Evolutionary conservation across 306 rosid genomes (phyloP), one percentile per base, ranked within the genome.

Genomic region (Hippophae rhamnoides): DNA sequence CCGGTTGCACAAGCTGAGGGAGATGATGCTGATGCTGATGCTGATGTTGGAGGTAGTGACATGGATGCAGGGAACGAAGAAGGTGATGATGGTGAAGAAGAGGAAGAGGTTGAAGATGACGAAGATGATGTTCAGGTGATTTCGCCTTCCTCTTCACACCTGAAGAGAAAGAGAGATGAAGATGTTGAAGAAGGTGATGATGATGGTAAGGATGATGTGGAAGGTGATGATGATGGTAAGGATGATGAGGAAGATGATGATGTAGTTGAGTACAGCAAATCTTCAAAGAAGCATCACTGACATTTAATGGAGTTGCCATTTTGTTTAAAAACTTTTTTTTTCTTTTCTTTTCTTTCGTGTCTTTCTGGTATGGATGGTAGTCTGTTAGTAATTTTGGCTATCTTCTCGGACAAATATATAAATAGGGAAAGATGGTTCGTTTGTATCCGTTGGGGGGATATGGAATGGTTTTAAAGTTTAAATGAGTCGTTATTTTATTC

Each of bases 81-180:
- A 12, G 85, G 54, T 42, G 86, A 49, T 41, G 87, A 64, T 2
- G 85, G 69, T 41, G 94, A 82, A 3, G 94, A 81, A 46, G 84
- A 67, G 10, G 96, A 76, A 55, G 79, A 64, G 5, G 96, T 78
- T 27, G 82, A 59, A 1, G 82, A 74, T 43, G 82, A 70, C 0
- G 76, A 79, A 0, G 81, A 79, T 3, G 78, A 84, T 55, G 81
- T 79, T 68, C 90, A 73, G 74, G 86, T 74, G 64, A 60, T 70
- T 64, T 85, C 94, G 45, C 76, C 94, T 8, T 43, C 74, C 0
- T 27, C 76, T 46, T 78, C 89, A 12, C 71, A 76, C n/a, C 72
- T n/a, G 7, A 89, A 89, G 80, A 77, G 96, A 72, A 85, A 85
- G 84, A 86, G 96, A 65, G 83, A 83, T 51, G 84, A 64, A 23